Evolutionary conservation across 306 rosid genomes (phyloP), one percentile per base, ranked within the genome.

Genomic region (Quercus mongolica): DNA sequence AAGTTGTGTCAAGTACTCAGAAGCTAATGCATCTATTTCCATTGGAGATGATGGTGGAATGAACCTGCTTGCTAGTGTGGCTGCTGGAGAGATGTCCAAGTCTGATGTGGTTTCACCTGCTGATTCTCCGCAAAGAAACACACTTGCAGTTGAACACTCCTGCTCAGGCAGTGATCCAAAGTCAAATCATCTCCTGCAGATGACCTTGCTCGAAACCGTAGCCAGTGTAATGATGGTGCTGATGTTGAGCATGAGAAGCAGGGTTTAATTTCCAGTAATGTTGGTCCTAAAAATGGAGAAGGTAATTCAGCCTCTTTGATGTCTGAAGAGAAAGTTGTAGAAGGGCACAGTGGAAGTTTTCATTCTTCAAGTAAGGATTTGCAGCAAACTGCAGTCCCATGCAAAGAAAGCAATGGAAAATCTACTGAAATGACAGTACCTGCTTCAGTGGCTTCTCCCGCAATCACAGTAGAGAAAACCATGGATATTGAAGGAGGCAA

Each of bases 41-140:
- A 84, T 80, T 74, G 91, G 83, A 30, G 94, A 94, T 79, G 92
- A 94, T 55, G 54, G 82, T 79, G 98, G 98, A 28, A 94, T 92
- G 93, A 90, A 92, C 83, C 83, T 94, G 56, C 97, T 92, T 19
- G 98, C 97, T 61, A 84, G 90, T 77, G 98, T 94, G 69, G 98
- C 97, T 54, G 96, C 97, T 11, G 96, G 90, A 33, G 97, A 89
- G 80, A 90, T 92, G 56, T 86, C 93, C 20, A 88, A 91, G 86
- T 92, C 97, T 69, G 91, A 76, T 68, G 75, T 77, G 76, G 88
- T 80, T 25, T 84, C 94, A 33, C 96, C 97, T 1, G 23, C 72
- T 14, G 86, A 69, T 74, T 87, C 95, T 63, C 94, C 92, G 1
- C 90, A 76, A 71, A 87, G 89, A 80, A 84, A 80, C 77, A 76